Evolutionary conservation across 306 rosid species (phyloP), one percentile per base, ranked within the genome.

Genomic region (Trifolium pratense): DNA sequence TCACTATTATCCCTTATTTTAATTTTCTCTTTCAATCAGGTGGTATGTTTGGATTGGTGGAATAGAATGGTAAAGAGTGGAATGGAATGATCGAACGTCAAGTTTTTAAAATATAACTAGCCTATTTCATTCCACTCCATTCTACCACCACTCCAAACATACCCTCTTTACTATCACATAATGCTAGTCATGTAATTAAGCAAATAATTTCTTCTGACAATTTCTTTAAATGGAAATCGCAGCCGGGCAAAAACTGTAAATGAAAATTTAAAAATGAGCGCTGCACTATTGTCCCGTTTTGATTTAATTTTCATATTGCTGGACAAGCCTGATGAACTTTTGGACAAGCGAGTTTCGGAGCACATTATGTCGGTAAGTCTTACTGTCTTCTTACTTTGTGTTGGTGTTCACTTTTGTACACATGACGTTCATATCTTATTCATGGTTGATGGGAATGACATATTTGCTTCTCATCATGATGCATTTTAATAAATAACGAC

Each of bases 201-300:
- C 74, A 53, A 46, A 68, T 4, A 66, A 37, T 66, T 71, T 73
- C 58, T 61, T 63, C 45, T 74, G 45, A 81, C 70, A 31, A 69
- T 46, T 64, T 56, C 37, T 11, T 65, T 21, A 21, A 63, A 64
- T 20, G 17, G 6, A 76, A 72, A 68, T 85, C 75, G 87, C 98
- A 94, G 97, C 84, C 97, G 92, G 31, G 95, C 97, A 71, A 94
- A 94, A 84, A 94, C 98, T 39, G 98, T 94, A 75, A 91, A 94
- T 74, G 98, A 94, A 79, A 94, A 94, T 83, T 82, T 94, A 90
- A 94, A 94, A 83, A 91, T 91, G 88, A 82, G 95, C 70, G 88
- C 96, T 7, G 88, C 98, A 73, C 90, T 91, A 65, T 89, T 94
- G 73, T 91, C 98, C 26, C 88, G 96, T 68, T 91, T 94, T 86